phyloP scores from a whole-genome alignment of 192 early-diverging fungal species.

The Umbelopsis sp. region DNA sequence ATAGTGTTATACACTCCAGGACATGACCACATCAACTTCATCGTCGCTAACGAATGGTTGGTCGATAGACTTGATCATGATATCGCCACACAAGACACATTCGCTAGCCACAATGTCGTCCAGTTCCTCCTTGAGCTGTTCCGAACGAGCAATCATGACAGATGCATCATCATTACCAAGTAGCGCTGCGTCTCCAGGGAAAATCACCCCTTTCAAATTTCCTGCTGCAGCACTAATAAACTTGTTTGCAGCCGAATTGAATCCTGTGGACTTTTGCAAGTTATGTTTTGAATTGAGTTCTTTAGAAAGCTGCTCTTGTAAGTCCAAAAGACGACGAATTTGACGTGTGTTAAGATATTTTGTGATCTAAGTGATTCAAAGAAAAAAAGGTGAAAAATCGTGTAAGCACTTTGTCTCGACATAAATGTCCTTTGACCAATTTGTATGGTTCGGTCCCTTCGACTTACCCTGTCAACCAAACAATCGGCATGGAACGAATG shows the following conservation, averaged over 20 bases:
- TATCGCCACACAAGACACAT: slow-evolving; percentile 94
- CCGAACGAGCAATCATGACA: slow-evolving; percentile 44
- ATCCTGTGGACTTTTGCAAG: slow-evolving; percentile 22
- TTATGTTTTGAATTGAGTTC: slow-evolving; percentile 30
- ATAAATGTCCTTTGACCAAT: neutral
- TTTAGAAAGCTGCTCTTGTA: slow-evolving; percentile 61
- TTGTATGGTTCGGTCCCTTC: neutral
- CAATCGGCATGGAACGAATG: slow-evolving; percentile 96
- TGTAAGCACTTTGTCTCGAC: too few species aligned
- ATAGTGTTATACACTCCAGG: slow-evolving; percentile 63
- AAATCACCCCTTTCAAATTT: slow-evolving; percentile 47
- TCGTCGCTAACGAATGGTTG: slow-evolving; percentile 74
- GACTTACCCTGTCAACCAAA: slow-evolving; percentile 68
- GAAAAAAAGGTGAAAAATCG: neutral
- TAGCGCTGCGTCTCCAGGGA: slow-evolving; percentile 27
- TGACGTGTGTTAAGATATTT: slow-evolving; percentile 49
- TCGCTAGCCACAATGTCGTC: slow-evolving; percentile 81
- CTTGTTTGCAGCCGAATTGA: slow-evolving; percentile 24
- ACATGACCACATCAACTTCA: slow-evolving; percentile 48
- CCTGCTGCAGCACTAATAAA: slow-evolving; percentile 44
- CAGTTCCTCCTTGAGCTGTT: slow-evolving; percentile 64
- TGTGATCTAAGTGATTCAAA: slow-evolving; percentile 29
- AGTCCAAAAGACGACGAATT: slow-evolving; percentile 50
- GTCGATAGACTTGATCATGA: slow-evolving; percentile 90
- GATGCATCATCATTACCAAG: slow-evolving; percentile 46